A percentile compares a stretch with the other conserved stretches of the same genome.
Evolutionary conservation across 2,329 filamentous ascomycete species (phyloP).

Genomic region (Lachnellula hyalina): DNA sequence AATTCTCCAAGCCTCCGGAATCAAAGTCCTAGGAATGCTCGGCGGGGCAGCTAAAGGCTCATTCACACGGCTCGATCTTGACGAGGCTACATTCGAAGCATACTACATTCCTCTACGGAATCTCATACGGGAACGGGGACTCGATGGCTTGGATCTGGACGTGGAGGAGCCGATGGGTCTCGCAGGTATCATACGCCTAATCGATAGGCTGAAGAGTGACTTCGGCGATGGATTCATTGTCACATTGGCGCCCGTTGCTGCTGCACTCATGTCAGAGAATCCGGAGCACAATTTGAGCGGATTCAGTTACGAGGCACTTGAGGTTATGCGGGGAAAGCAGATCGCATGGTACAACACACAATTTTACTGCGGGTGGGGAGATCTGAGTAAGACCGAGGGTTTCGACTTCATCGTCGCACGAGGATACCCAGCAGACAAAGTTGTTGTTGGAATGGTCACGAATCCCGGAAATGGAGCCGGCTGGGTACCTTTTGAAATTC

Average conservation of each 20-base stretch:
- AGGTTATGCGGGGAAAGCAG: slow-evolving; percentile 57
- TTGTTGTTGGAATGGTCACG: slow-evolving; percentile 79
- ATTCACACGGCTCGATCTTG: slow-evolving; percentile 54
- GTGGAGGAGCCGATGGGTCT: slow-evolving; percentile 74
- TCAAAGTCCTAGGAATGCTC: slow-evolving; percentile 81
- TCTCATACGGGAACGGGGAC: slow-evolving; percentile 53
- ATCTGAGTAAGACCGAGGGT: slow-evolving; percentile 36
- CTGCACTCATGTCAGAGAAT: slow-evolving; percentile 55
- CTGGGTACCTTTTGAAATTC: slow-evolving; percentile 53
- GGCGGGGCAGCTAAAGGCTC: slow-evolving; percentile 78
- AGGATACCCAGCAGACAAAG: slow-evolving; percentile 67
- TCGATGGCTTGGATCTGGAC: slow-evolving; percentile 72
- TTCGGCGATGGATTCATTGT: slow-evolving; percentile 69
- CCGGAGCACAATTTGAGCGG: slow-evolving; percentile 67
- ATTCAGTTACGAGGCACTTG: slow-evolving; percentile 73
- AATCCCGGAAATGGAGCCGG: slow-evolving; percentile 68
- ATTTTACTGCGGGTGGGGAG: slow-evolving; percentile 81
- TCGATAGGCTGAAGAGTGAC: slow-evolving; percentile 62
- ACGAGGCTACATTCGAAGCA: slow-evolving; percentile 58
- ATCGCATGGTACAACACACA: slow-evolving; percentile 88
- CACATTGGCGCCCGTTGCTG: slow-evolving; percentile 76
- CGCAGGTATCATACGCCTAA: slow-evolving; percentile 58
- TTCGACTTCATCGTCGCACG: slow-evolving; percentile 50
- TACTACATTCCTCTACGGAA: slow-evolving; percentile 67
- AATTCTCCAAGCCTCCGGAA: slow-evolving; percentile 63